phyloP scores from a whole-genome alignment of 352 stramenopile genomes.

The Elongisporangium undulatum region DNA sequence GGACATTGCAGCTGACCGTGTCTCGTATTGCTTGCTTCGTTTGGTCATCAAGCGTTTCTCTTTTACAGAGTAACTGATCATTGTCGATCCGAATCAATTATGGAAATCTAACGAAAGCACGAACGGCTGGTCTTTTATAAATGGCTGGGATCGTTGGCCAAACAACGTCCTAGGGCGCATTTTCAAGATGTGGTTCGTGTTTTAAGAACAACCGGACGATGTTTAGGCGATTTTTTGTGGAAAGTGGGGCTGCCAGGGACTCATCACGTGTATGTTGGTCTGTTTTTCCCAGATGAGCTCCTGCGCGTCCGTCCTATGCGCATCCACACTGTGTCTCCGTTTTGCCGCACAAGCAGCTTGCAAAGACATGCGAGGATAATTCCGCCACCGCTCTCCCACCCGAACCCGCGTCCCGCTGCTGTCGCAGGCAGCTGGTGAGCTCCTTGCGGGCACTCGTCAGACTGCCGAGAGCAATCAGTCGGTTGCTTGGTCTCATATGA shows the following conservation, averaged over 20 bases:
- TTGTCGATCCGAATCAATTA: neutral
- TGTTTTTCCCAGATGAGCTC: neutral
- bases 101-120: neutral
- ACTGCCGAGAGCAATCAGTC: conserved; percentile 9
- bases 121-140: neutral
- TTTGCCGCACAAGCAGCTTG: neutral
- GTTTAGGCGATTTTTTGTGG: neutral
- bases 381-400: neutral
- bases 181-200: neutral
- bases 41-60: neutral
- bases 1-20: neutral
- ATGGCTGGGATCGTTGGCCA: too few species aligned
- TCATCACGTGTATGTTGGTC: neutral
- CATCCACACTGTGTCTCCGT: neutral
- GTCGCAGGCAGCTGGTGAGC: neutral
- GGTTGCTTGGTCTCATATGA: neutral
- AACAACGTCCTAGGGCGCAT: too few species aligned
- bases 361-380: neutral
- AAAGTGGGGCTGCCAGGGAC: neutral
- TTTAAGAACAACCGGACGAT: neutral
- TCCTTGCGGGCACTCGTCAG: conserved; percentile 3
- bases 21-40: neutral
- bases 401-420: neutral
- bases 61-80: neutral
- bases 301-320: neutral